A percentile compares a stretch with the other conserved stretches of the same genome.
Conservation (phyloP, 2,329 filamentous ascomycete species). For the Shiraia sp. region DNA sequence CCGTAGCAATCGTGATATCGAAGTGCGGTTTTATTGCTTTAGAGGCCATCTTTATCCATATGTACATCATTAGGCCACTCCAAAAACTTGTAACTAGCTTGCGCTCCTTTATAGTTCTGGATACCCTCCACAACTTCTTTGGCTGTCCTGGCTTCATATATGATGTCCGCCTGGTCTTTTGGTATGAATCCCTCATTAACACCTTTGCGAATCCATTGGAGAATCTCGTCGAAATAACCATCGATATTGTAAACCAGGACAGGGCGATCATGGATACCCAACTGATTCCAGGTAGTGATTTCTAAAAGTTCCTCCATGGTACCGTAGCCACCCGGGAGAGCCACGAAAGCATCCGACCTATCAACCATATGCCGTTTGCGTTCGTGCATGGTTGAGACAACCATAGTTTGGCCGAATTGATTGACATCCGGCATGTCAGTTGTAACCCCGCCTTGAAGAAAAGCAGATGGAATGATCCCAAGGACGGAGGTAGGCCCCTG, state of each 20-base stretch:
- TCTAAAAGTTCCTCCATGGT: constrained; percentile 6
- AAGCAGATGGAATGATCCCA: constrained; percentile 1
- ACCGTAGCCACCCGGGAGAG: constrained; percentile 3
- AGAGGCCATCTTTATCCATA: no score
- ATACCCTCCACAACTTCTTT: no score
- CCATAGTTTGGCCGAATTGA: constrained; percentile 1
- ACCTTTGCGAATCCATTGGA: constrained; percentile 4
- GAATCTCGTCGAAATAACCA: constrained; percentile 2
- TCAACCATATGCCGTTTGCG: constrained; percentile 2
- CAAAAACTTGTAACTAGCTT: no score
- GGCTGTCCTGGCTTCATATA: no score
- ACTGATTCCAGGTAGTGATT: constrained; percentile 4
- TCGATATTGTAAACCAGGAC: constrained; percentile 3
- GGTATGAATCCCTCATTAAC: constrained; percentile 3
- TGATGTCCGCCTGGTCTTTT: no score
- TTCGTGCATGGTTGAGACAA: constrained; percentile 2
- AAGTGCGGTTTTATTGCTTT: no score
- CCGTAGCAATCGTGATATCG: no score
- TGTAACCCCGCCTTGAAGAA: background rate
- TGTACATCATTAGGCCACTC: no score
- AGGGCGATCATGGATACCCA: constrained; percentile 2
- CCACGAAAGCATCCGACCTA: constrained; percentile 1
- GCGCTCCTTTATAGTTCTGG: no score
- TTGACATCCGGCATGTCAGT: background rate
- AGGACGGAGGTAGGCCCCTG: background rate